phyloP scores from a whole-genome alignment of 2,329 filamentous ascomycete genomes.

The Botrytis sinoallii region DNA sequence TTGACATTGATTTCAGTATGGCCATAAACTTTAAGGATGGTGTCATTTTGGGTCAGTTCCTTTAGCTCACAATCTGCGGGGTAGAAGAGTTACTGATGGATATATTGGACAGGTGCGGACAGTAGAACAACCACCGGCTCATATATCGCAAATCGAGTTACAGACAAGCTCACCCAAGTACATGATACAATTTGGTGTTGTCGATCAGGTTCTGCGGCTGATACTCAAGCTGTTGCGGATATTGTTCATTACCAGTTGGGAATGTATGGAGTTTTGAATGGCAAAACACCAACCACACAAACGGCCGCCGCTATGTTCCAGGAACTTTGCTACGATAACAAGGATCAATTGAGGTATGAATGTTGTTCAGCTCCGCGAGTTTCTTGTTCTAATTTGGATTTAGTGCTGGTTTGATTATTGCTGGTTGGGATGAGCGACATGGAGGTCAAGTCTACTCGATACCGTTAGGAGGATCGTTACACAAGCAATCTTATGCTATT shows the following conservation, averaged over 20 bases:
- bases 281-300: conserved; percentile 88
- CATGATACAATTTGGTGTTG: conserved; percentile 99
- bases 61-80: neutral
- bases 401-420: conserved; percentile 95
- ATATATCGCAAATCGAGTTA: conserved; percentile 98
- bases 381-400: conserved; percentile 27
- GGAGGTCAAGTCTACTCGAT: conserved; percentile 98
- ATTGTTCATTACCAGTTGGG: conserved; percentile 96
- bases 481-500: conserved; percentile 96
- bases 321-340: conserved; percentile 97
- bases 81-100: conserved; percentile 21
- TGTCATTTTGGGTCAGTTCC: conserved; percentile 76
- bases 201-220: conserved; percentile 92
- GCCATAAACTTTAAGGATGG: conserved; percentile 98
- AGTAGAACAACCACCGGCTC: conserved; percentile 95
- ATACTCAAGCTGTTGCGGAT: conserved; percentile 96
- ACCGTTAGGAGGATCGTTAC: conserved; percentile 89
- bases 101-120: conserved; percentile 65
- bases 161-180: conserved; percentile 97
- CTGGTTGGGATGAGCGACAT: conserved; percentile 93
- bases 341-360: conserved; percentile 81
- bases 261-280: conserved; percentile 86
- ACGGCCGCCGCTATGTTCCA: conserved; percentile 95
- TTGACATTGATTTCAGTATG: conserved; percentile 63
- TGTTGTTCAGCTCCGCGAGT: neutral